phyloP scores from a whole-genome alignment of 768 basidiomycete genomes.

The Termitomyces sp. region DNA sequence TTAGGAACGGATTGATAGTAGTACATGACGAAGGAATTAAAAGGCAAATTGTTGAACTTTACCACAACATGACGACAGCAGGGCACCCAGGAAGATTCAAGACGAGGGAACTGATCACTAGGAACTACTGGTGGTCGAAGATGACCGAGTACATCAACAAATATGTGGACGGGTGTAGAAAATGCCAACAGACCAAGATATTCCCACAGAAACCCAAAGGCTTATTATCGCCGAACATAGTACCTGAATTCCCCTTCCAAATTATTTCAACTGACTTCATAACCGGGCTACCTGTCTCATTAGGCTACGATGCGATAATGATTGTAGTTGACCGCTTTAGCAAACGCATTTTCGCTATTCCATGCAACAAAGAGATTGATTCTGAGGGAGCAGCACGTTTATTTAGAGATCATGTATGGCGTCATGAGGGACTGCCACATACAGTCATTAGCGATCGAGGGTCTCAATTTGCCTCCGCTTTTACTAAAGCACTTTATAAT shows the following conservation, averaged over 20 bases:
- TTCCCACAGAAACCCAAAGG: background rate
- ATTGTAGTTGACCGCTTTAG: background rate
- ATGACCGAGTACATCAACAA: no score
- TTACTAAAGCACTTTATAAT: no score
- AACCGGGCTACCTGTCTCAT: background rate
- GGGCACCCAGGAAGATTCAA: background rate
- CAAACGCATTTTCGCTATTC: background rate
- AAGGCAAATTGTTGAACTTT: no score
- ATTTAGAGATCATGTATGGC: conserved; percentile 5
- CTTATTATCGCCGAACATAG: no score
- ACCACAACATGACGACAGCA: no score
- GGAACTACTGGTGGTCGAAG: background rate
- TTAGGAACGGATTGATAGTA: no score
- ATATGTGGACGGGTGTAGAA: background rate
- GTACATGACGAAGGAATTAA: no score
- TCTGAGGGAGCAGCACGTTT: background rate
- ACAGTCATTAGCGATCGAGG: no score
- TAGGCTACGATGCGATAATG: background rate
- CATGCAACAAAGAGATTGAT: background rate
- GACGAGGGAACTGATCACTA: background rate
- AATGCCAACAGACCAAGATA: background rate
- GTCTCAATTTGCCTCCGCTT: no score
- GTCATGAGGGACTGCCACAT: background rate
- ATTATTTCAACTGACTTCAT: background rate
- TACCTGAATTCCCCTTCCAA: no score